These are phyloP conservation scores for Withania somnifera DNA, from an alignment of 305 asterid genomes.

Conservation along the genomic window DNA sequence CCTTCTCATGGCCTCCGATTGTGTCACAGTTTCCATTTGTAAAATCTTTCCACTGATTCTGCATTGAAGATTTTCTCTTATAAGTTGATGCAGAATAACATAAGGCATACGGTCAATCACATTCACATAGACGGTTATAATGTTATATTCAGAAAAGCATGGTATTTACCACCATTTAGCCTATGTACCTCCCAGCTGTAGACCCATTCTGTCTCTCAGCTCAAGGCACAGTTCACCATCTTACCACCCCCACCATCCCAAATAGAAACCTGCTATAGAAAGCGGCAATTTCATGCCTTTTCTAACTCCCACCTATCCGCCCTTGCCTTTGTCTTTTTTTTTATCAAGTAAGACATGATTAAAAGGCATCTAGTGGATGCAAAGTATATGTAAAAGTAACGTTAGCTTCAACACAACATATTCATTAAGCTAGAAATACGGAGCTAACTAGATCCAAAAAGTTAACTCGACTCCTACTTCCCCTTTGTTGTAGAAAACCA, in stretches of 20 bases:
- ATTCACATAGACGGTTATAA: background rate
- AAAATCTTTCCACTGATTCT: constrained; percentile 82
- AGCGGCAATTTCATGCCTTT: background rate
- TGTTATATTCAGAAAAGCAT: background rate
- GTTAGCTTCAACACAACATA: background rate
- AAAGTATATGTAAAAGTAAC: background rate
- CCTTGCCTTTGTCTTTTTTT: background rate
- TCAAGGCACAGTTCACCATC: background rate
- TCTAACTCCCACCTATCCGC: background rate
- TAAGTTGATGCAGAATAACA: constrained; percentile 1
- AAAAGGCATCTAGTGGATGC: background rate
- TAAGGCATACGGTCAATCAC: background rate
- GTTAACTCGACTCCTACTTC: background rate
- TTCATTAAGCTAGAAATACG: background rate
- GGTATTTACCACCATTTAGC: background rate
- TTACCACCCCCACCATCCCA: background rate
- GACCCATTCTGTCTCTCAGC: background rate
- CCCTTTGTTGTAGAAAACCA: background rate
- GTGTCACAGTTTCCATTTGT: constrained; percentile 75
- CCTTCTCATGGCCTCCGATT: constrained; percentile 79
- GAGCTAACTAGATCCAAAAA: background rate
- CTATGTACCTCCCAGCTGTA: background rate
- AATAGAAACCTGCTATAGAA: background rate
- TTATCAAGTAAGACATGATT: background rate
- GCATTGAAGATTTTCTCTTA: constrained; percentile 17